Base-by-base conservation (phyloP, 768 basidiomycete species). In the Kwoniella heveanensis region DNA sequence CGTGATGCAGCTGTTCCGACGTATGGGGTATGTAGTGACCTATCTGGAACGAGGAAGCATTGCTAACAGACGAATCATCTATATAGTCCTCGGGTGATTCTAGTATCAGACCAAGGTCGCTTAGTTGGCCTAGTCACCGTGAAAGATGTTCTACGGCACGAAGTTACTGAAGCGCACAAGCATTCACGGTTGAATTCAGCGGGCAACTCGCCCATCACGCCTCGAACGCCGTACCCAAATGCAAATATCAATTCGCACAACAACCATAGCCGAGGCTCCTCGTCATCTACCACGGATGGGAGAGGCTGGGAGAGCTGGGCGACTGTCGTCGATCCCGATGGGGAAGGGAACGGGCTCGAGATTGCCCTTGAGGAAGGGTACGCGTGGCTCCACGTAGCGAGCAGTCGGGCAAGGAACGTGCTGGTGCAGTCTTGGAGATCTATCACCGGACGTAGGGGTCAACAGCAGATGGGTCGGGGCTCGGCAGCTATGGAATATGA, bases 1-100 rank as follows among this genome's bases (percentile, higher is more conserved):
- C 58, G 92, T 94, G 8, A 92, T 96, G 90, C 92, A 99, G 76
- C 82, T 99, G 26, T 99, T 98, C 84, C 91, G 95, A 77, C 86
- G 92, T 50, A 91, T 99, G 89, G 96, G 96, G 96, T 96, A 74
- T 70, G 91, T 66, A 26, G 37, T 68, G 48, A 47, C 54, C 21
- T 32, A 67, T n/a, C 49, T 50, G 26, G 29, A 8, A 54, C 36
- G 8, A 30, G 4, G 13, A 37, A 21, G 25, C 7, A 1, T 49
- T 2, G 32, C 36, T 49, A 24, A 52, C 37, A 44, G 19, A 36
- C 36, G 13, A 32, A 37, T 51, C 13, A 24, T 53, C 21, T 44
- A 26, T 21, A 3, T 67, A 98, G 95, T 8, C 96, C 96, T 0
- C 89, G 94, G 26, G 90, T 95, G n/a, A 95, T 99, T 60, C 84